Conservation (phyloP, 345 rosid species). For the Linum trigynum region DNA sequence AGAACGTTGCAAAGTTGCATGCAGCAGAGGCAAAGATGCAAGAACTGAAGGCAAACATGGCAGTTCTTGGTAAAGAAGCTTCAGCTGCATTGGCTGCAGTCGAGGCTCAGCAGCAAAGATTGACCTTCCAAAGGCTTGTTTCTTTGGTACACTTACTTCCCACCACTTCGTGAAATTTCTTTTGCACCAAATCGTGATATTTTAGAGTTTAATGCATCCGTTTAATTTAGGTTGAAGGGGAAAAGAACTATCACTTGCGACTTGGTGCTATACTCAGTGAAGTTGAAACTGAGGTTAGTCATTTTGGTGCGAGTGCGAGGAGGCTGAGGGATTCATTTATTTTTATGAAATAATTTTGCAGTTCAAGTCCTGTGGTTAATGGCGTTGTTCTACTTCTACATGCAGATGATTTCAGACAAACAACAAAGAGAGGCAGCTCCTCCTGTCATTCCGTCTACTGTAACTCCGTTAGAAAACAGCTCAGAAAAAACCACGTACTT, state of each 20-base stretch:
- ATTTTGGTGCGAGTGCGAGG: too few species aligned
- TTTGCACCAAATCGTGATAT: neutral
- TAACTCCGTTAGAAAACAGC: conserved; percentile 44
- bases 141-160: conserved; percentile 48
- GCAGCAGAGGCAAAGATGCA: conserved; percentile 78
- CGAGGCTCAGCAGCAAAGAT: conserved; percentile 84
- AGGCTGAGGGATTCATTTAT: conserved; percentile 1
- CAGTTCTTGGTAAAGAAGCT: conserved; percentile 95
- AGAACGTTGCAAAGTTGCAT: conserved; percentile 85
- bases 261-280: conserved; percentile 86
- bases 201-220: conserved; percentile 9
- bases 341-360: conserved; percentile 2
- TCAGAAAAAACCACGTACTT: conserved; percentile 64
- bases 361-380: neutral
- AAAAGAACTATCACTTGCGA: conserved; percentile 72
- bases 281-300: conserved; percentile 94
- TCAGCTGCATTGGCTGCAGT: conserved; percentile 93
- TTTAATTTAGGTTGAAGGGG: conserved; percentile 67
- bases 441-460: conserved; percentile 31
- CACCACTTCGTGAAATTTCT: neutral
- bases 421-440: conserved; percentile 95
- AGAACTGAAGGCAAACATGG: conserved; percentile 83
- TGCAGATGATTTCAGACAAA: conserved; percentile 88
- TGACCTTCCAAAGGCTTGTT: conserved; percentile 86
- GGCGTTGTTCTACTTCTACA: neutral